Evolutionary conservation across 1,284 basidiomycete genomes (phyloP), one percentile per base, ranked within the genome.

Genomic region (Puccinia coronata): DNA sequence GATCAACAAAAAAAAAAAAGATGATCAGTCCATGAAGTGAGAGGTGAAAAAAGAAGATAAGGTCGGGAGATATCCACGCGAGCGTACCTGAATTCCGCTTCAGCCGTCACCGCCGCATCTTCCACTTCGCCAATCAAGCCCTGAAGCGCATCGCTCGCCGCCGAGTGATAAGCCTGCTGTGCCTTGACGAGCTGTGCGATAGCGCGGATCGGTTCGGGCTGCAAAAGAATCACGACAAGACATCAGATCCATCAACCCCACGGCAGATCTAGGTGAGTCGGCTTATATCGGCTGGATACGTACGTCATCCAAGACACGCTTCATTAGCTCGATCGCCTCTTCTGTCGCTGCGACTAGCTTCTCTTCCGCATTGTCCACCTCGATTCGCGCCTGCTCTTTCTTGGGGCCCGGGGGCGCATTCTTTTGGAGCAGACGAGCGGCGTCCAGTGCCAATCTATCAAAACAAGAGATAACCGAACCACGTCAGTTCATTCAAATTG

Each of bases 181-280:
- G 97, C 94, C 87, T 97, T 97, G 86, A 92, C 90, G 79, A 99
- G 91, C 85, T 94, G 92, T 83, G 95, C 94, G 73, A 99, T 87
- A 87, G 95, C 94, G 90, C 94, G 95, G 86, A 98, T 88, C 0
- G 96, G 94, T 87, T 98, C 96, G 67, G 96, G 96, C 94, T 95
- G 16, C 16, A 41, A n/a, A 47, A 2, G 18, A n/a, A 16, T n/a
- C 41, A 41, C n/a, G 6, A 8, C 9, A 47, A 36, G 14, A 47
- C 9, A 25, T 31, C 16, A 28, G 28, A 51, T 20, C n/a, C 23
- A 39, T 36, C 1, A 23, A 28, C 28, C 36, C 28, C 2, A 49
- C 41, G 25, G 23, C 39, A 4, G 18, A 43, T 67, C 28, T 18
- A 43, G n/a, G n/a, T n/a, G n/a, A n/a, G n/a, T n/a, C n/a, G n/a